Evolutionary conservation across 2,329 filamentous ascomycete species (phyloP).

Genomic region (Aureobasidium sp.): DNA sequence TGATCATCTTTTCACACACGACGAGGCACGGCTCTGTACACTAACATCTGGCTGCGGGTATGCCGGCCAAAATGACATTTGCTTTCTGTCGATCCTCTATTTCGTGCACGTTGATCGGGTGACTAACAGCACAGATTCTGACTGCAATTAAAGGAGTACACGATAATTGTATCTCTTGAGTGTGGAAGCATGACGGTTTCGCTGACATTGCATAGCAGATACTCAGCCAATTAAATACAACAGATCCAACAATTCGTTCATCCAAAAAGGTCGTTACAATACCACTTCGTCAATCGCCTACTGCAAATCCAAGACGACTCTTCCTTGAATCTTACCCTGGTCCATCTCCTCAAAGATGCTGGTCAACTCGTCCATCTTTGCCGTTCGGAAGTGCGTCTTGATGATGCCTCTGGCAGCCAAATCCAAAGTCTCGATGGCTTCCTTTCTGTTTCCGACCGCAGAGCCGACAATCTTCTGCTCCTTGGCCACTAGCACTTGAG

Average conservation of each 20-base stretch:
- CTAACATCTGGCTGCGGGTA: not conserved
- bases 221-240: not conserved
- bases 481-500: conserved; percentile 37
- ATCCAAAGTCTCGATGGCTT: conserved; percentile 44
- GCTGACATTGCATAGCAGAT: not conserved
- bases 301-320: conserved; percentile 42
- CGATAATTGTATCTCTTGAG: not conserved
- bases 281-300: not conserved
- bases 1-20: not conserved
- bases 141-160: not conserved
- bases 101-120: not conserved
- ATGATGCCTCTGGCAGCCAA: conserved; percentile 39
- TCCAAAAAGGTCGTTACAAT: not conserved
- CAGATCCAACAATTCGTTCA: not conserved
- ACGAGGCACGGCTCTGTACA: conserved; percentile 14
- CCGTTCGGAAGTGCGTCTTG: conserved; percentile 41
- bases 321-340: conserved; percentile 37
- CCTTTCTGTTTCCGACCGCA: conserved; percentile 41
- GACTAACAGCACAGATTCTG: not conserved
- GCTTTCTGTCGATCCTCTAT: not conserved
- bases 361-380: conserved; percentile 44
- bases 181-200: not conserved
- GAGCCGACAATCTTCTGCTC: conserved; percentile 38
- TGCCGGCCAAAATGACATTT: conserved; percentile 9
- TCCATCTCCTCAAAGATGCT: conserved; percentile 43